phyloP scores from a whole-genome alignment of 495 filamentous ascomycete species.

The Penicillium soppii region DNA sequence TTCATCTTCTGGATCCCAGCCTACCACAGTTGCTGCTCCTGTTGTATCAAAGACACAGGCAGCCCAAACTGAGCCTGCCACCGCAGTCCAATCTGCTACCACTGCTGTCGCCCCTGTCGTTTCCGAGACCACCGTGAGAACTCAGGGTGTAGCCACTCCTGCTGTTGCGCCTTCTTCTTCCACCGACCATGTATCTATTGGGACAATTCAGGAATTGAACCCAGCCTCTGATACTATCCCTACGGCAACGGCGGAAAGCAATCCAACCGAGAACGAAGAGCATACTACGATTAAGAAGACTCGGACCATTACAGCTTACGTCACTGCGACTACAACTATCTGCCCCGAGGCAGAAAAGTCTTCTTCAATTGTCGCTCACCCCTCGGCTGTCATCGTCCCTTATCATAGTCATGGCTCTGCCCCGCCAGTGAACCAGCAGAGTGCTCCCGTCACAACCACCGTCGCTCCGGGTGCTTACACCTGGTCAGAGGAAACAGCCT shows the following conservation, averaged over 20 bases:
- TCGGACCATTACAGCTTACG: constrained; percentile 1
- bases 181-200: background rate
- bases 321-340: constrained; percentile 2
- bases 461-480: background rate
- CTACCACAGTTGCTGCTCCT: background rate
- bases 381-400: background rate
- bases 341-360: constrained; percentile 2
- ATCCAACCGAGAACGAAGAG: background rate
- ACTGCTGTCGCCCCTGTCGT: constrained; percentile 1
- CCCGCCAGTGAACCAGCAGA: background rate
- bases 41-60: background rate
- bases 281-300: background rate
- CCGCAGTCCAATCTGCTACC: background rate
- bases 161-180: background rate
- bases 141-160: background rate
- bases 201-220: background rate
- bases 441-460: background rate
- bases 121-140: background rate
- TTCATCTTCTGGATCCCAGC: background rate
- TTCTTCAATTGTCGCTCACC: background rate
- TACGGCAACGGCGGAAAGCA: background rate
- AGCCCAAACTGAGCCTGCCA: background rate
- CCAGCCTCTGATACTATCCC: background rate
- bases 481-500: background rate
- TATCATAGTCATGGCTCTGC: background rate